Evolutionary conservation across 768 basidiomycete genomes (phyloP), one percentile per base, ranked within the genome.

Genomic region (Russula olivacea): DNA sequence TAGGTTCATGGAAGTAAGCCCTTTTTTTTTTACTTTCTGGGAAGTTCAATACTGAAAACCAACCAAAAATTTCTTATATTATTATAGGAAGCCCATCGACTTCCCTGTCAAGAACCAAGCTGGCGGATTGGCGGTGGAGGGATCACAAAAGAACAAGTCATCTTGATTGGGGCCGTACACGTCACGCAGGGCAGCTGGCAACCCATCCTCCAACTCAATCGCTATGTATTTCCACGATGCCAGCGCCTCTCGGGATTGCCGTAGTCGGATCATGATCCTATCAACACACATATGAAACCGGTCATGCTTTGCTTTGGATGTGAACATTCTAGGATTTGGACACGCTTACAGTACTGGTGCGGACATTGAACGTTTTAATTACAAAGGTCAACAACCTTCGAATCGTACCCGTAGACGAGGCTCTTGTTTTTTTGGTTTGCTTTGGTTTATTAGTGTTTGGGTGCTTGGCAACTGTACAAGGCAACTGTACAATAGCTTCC

Each of bases 181-280:
- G 63, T 64, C 53, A 60, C 63, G 1, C 63, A 60, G 32, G 63
- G 63, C 10, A 64, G 63, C 19, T 64, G 63, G 63, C 63, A 64
- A 4, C 63, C 63, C 15, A 64, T 64, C 4, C 63, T 64, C 9
- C 63, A 64, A 12, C 54, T 64, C 6, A 55, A 51, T 12, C 58
- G 53, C 15, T 63, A 49, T 38, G 28, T 63, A 9, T 11, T 63
- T 2, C 34, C n/a, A 12, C 48, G 52, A 40, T 25, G 11, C 38
- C 34, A 32, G 5, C 55, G 30, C 38, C 5, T 43, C 32, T 21
- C 40, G 0, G 50, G 59, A 7, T 19, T 43, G 10, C 3, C 25
- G 2, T 52, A 30, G 38, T 43, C 10, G 15, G 8, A 25, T 30
- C 15, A 9, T 36, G 36, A 17, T 40, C 15, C 38, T 5, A 40